Conservation (phyloP, 1,139 yeast genomes). For the Taphrina pruni region DNA sequence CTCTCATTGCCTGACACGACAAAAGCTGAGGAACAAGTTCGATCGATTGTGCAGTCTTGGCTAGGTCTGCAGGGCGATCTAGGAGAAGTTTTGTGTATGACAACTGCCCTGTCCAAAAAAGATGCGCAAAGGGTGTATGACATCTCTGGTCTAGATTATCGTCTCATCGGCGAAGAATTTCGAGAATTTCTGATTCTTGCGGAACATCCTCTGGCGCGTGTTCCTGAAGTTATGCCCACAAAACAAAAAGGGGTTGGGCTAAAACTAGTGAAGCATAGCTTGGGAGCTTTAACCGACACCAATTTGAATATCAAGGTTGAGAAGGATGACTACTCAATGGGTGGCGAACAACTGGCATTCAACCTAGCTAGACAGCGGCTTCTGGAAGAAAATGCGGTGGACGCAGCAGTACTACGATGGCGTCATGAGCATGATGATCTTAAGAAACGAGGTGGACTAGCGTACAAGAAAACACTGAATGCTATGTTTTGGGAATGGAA, state of each 20-base stretch:
- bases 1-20: conserved; percentile 49
- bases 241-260: conserved; percentile 46
- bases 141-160: conserved; percentile 53
- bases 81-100: conserved; percentile 61
- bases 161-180: conserved; percentile 51
- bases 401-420: conserved; percentile 90
- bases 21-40: conserved; percentile 48
- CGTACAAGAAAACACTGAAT: conserved; percentile 65
- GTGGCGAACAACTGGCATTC: conserved; percentile 19
- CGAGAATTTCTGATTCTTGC: conserved; percentile 29
- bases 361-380: conserved; percentile 77
- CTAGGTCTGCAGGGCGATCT: conserved; percentile 26
- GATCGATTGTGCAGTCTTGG: conserved; percentile 43
- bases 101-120: conserved; percentile 73
- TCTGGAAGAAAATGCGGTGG: conserved; percentile 77
- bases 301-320: conserved; percentile 56
- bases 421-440: conserved; percentile 76
- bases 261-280: conserved; percentile 47
- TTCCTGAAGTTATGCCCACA: conserved; percentile 59
- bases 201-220: conserved; percentile 35
- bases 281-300: conserved; percentile 51
- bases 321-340: conserved; percentile 55
- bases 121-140: conserved; percentile 59
- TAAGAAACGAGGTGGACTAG: conserved; percentile 65
- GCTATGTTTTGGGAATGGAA: conserved; percentile 81